phyloP scores from a whole-genome alignment of 805 yeast genomes.

The Candida gorgasii region DNA sequence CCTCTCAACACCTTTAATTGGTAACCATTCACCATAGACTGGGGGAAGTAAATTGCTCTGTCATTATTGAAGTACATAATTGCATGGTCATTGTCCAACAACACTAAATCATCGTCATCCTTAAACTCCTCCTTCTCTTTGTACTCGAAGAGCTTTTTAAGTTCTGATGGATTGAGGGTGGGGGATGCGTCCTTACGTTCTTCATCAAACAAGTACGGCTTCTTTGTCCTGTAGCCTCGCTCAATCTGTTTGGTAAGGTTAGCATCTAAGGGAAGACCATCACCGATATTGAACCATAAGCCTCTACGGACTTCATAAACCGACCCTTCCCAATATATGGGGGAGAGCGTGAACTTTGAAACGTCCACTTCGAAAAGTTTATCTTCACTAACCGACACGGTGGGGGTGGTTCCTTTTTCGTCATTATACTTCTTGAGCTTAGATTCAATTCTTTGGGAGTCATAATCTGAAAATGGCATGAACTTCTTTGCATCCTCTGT shows the following conservation, averaged over 20 bases:
- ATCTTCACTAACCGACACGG: slow-evolving; percentile 77
- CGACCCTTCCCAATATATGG: slow-evolving; percentile 91
- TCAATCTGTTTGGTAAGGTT: slow-evolving; percentile 61
- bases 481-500: slow-evolving; percentile 57
- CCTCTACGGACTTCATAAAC: slow-evolving; percentile 81
- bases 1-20: slow-evolving; percentile 38
- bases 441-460: slow-evolving; percentile 61
- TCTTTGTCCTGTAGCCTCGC: slow-evolving; percentile 43
- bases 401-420: slow-evolving; percentile 6
- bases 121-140: slow-evolving; percentile 17
- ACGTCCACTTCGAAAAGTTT: slow-evolving; percentile 73
- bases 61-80: slow-evolving; percentile 42
- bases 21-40: slow-evolving; percentile 39
- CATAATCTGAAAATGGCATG: slow-evolving; percentile 64
- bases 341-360: slow-evolving; percentile 50
- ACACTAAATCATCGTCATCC: slow-evolving; percentile 24
- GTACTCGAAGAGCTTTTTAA: slow-evolving; percentile 16
- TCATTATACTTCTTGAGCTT: slow-evolving; percentile 34
- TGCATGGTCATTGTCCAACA: slow-evolving; percentile 33
- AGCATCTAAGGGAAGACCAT: slow-evolving; percentile 55
- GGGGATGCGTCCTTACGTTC: slow-evolving; percentile 8
- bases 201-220: slow-evolving; percentile 31
- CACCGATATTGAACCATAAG: slow-evolving; percentile 65
- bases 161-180: slow-evolving; percentile 11
- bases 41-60: slow-evolving; percentile 50